Base-by-base conservation (phyloP, 192 early-diverging fungal species). In the Gaertneriomyces semiglobifer region DNA sequence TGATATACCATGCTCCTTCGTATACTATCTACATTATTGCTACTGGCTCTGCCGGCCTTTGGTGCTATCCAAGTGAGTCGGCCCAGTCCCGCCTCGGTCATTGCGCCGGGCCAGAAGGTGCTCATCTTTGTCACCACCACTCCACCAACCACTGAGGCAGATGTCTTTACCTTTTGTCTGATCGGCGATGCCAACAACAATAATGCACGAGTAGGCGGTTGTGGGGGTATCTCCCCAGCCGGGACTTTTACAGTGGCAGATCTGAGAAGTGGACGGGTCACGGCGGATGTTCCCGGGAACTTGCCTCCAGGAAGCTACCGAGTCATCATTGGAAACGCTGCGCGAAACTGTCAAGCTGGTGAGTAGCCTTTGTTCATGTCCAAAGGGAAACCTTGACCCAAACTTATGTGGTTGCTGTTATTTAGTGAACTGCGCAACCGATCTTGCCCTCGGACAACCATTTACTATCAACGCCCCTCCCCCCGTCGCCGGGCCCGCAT, bases 91-190 rank as follows among this genome's bases (percentile, higher is more conserved):
- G 12, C 20, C 19, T 66, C 65, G 20, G 20, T 40, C 54, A 40
- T 66, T 43, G n/a, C 54, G 5, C 39, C 65, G 1, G 65, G 65
- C 65, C 54, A 56, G 4, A 47, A 39, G 8, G 65, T 66, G 53
- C 65, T 55, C 54, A 57, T 66, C 53, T 66, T 66, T 58, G 55
- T 55, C 7, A 45, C 65, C 5, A 39, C 51, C 14, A 11, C 14
- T 11, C 16, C 11, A 25, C 16, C 48, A n/a, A 56, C 55, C 14
- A n/a, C 55, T 16, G 20, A n/a, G 14, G 25, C 53, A 6, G 39
- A 53, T 39, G 40, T 43, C 53, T 18, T 38, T 33, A 44, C 53
- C 1, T 66, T 66, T 52, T 66, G 65, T 25, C 0, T 58, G 4
- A 46, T 66, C 55, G 20, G 12, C 1, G 3, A 18, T 46, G 41